Percentiles rank a stretch among this genome's conserved stretches.
Conservation (phyloP, 2,329 filamentous ascomycete species). For the Hirsutella rhossiliensis region DNA sequence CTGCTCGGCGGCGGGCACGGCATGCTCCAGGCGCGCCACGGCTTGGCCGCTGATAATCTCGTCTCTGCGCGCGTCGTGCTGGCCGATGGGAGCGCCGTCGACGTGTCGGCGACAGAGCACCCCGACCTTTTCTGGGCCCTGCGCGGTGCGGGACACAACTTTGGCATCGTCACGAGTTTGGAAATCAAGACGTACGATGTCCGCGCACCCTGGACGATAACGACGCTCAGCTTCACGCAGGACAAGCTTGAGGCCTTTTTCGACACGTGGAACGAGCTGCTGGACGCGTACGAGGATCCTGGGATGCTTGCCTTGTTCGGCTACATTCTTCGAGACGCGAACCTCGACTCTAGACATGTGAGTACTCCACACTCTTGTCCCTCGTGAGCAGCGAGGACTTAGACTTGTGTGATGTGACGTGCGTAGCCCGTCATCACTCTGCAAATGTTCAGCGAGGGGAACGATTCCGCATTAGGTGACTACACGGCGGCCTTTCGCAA, state of each 20-base stretch:
- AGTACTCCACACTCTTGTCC: not conserved
- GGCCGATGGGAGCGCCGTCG: constrained; percentile 14
- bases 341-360: not conserved
- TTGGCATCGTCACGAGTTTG: constrained; percentile 18
- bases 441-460: constrained; percentile 3
- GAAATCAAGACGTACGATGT: constrained; percentile 16
- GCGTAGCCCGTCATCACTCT: constrained; percentile 5
- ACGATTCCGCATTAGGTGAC: not conserved
- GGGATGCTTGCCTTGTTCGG: not conserved
- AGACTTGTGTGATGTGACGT: not conserved
- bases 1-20: constrained; percentile 1
- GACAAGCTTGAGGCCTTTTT: constrained; percentile 1
- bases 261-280: constrained; percentile 1
- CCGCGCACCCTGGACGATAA: not conserved
- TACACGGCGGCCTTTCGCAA: constrained; percentile 5
- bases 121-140: constrained; percentile 23
- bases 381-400: not conserved
- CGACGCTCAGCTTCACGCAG: not conserved
- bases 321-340: not conserved
- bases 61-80: constrained; percentile 18
- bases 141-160: constrained; percentile 19
- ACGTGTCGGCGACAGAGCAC: constrained; percentile 9
- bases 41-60: constrained; percentile 20
- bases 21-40: constrained; percentile 4
- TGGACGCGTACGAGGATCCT: not conserved